Conservation (phyloP, 257 asterid genomes). For the Nicotiana otophora region DNA sequence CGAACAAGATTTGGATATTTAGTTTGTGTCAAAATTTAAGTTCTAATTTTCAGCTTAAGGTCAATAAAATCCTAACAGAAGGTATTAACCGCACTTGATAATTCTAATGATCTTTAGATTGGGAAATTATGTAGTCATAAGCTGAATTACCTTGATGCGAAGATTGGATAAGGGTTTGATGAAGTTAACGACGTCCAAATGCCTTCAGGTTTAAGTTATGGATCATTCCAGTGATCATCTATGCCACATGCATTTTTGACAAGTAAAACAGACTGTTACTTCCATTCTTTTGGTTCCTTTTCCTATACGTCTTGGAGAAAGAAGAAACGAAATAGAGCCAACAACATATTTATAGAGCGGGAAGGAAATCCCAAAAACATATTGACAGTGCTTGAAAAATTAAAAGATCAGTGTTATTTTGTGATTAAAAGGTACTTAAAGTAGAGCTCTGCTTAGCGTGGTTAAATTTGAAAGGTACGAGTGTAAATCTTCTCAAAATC, state of each 20-base stretch:
- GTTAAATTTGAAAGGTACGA: neutral
- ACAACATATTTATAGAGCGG: neutral
- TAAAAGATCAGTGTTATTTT: neutral
- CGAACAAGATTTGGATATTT: neutral
- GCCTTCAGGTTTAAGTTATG: neutral
- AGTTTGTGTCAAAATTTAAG: neutral
- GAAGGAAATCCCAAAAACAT: neutral
- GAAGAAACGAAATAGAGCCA: neutral
- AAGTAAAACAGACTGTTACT: neutral
- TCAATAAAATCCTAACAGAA: neutral
- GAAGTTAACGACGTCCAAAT: neutral
- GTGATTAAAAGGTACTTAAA: neutral
- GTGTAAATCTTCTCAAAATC: neutral
- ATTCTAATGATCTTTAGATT: neutral
- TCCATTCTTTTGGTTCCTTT: neutral
- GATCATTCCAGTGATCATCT: neutral
- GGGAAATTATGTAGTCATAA: neutral
- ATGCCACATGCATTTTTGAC: neutral
- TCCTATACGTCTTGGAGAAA: neutral
- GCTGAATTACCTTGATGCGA: neutral
- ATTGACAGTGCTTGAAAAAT: neutral
- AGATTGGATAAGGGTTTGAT: neutral
- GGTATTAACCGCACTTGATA: neutral
- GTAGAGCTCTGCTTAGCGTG: neutral
- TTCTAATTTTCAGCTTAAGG: neutral